A percentile compares a stretch with the other conserved stretches of the same genome.
Evolutionary conservation across 169 alveolate genomes (phyloP).

Genomic region (Plasmodium falciparum): DNA sequence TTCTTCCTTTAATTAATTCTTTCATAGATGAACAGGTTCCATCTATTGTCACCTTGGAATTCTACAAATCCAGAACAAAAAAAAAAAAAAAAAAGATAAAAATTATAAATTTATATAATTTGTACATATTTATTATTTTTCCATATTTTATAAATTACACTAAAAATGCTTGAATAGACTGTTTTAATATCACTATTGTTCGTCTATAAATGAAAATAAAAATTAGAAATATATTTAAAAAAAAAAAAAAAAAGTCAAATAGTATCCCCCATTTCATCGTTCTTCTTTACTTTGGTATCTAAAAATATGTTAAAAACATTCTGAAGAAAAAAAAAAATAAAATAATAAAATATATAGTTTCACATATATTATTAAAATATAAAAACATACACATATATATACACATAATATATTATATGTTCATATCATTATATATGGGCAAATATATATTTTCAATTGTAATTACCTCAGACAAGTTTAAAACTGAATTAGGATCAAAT

Average conservation of each 20-base stretch:
- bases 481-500: slow-evolving; percentile 57
- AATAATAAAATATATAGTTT: background rate
- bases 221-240: background rate
- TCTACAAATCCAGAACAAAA: slow-evolving; percentile 20
- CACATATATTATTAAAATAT: background rate
- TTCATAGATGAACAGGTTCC: slow-evolving; percentile 40
- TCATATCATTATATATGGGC: background rate
- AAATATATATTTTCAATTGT: background rate
- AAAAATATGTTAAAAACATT: slow-evolving; percentile 67
- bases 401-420: slow-evolving; percentile 3
- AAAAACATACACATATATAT: slow-evolving; percentile 7
- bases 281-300: slow-evolving; percentile 67
- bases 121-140: background rate
- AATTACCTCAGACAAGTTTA: slow-evolving; percentile 64
- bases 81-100: background rate
- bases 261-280: background rate
- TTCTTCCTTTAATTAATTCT: slow-evolving; percentile 52
- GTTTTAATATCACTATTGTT: slow-evolving; percentile 10
- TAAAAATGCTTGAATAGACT: slow-evolving; percentile 23
- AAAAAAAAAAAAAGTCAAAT: slow-evolving; percentile 13
- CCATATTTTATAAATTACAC: slow-evolving; percentile 25
- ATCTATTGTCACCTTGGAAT: slow-evolving; percentile 25
- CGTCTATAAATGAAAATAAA: slow-evolving; percentile 27
- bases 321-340: slow-evolving; percentile 32
- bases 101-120: slow-evolving; percentile 2